Evolutionary conservation across 2,329 filamentous ascomycete genomes (phyloP), one percentile per base, ranked within the genome.

Genomic region (Microsporum canis): DNA sequence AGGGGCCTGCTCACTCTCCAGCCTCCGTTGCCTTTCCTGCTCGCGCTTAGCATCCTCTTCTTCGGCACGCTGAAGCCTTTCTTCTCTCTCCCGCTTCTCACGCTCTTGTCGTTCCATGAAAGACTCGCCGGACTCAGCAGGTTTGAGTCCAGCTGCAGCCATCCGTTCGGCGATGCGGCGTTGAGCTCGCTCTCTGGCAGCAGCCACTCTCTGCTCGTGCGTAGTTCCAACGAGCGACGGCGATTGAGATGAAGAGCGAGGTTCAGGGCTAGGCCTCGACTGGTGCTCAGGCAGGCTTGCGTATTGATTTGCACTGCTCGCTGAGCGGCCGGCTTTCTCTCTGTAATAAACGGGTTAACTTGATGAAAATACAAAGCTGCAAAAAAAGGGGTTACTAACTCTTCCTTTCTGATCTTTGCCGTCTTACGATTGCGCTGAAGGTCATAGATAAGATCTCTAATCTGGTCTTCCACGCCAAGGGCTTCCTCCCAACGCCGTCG

Each of bases 371-470:
- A 31, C 10, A 33, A 31, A 23, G 8, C 12, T 38, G 31, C 17
- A 34, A 36, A 31, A 23, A 17, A 17, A 23, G 34, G 23, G 59
- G 63, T 29, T 17, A 70, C 78, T 71, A 73, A 81, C 75, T 85
- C 83, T 70, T 86, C 81, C 65, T 81, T 82, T 59, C 84, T 78
- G 62, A 95, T 76, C 62, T 86, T 86, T 59, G 89, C 81, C 65
- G 89, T 82, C 65, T 91, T 85, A 72, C 90, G 95, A 64, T 86
- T 88, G 63, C 92, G 85, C 72, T 96, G 91, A 59, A 99, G 78
- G 67, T 97, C 94, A 71, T 94, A 97, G 72, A 99, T 99, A 74
- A 99, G 97, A 70, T 99, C 94, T 69, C 91, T 89, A 64, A 97
- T 88, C 69, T 96, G 91, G 69, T 99, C 92, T 71, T 99, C 94